Evolutionary conservation across 176 grass and related monocot species (phyloP), one percentile per base, ranked within the genome.

Genomic region (Bromus sterilis): DNA sequence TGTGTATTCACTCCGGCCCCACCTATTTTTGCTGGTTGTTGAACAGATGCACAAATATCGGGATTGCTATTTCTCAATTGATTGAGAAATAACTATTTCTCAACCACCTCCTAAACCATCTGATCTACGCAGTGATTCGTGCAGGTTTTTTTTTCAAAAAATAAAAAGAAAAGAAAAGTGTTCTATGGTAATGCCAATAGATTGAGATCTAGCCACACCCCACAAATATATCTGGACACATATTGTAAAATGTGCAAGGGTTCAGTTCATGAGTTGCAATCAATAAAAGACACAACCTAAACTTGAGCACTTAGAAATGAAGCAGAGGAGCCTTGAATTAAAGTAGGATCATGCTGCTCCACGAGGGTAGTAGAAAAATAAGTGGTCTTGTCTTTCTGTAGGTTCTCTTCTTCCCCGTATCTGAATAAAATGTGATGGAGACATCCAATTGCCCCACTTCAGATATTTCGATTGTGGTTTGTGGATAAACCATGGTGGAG

Each of bases 231-330:
- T 11, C 59, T 69, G 74, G 21, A 32, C 55, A 73, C 56, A 64
- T 76, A 14, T 84, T 82, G 37, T 28, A 30, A 66, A 82, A 66
- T 43, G 65, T 49, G 21, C 57, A 77, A 66, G 25, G 56, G 30
- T 79, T 86, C 66, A 77, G 82, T 82, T 33, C 58, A 77, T 74
- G 66, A 72, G 82, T 39, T 71, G 74, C 79, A 89, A 66, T 42
- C 20, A 67, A 83, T 66, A 83, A 78, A 86, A n/a, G 75, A 79
- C 78, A 59, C 58, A 68, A 84, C 83, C 83, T 86, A 66, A 86
- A 48, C 25, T 56, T 79, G 23, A 57, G 43, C 64, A 56, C 62
- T 71, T 77, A 39, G 53, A 57, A 58, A 93, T 84, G 63, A 69
- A 56, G 24, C 28, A 66, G 71, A 88, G 49, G 36, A 48, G 29